Evolutionary conservation across 2,329 filamentous ascomycete genomes (phyloP).

Genomic region (Hirsutella rhossiliensis): DNA sequence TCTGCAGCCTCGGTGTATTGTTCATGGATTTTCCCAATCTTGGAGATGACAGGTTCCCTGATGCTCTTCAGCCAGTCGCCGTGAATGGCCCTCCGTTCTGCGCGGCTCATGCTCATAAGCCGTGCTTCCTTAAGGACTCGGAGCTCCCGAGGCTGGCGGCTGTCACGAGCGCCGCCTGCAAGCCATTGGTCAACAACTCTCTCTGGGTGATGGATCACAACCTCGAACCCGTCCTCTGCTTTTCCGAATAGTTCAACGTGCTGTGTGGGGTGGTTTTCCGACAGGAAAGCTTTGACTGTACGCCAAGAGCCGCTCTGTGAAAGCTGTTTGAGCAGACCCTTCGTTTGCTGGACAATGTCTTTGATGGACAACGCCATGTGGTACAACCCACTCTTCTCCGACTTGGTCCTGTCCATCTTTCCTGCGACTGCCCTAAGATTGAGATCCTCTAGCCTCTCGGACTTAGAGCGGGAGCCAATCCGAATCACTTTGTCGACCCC

Average conservation of each 20-base stretch:
- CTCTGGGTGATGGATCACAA: background rate
- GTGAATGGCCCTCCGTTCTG: conserved; percentile 3
- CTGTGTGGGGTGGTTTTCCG: background rate
- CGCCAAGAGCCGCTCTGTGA: background rate
- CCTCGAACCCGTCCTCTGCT: background rate
- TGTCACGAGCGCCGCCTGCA: background rate
- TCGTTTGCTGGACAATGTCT: background rate
- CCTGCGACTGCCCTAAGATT: conserved; percentile 32
- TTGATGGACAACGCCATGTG: background rate
- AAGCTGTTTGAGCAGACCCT: background rate
- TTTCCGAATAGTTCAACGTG: conserved; percentile 1
- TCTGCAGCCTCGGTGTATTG: conserved; percentile 2
- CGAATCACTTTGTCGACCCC: conserved; percentile 42
- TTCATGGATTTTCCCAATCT: background rate
- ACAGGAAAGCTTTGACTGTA: background rate
- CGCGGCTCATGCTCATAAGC: conserved; percentile 2
- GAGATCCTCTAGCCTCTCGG: conserved; percentile 32
- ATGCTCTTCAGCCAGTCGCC: conserved; percentile 4
- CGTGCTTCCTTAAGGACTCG: background rate
- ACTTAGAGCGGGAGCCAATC: conserved; percentile 47
- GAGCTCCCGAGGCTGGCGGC: background rate
- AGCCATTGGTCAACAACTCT: conserved; percentile 1
- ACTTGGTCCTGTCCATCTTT: conserved; percentile 21
- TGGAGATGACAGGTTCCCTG: conserved; percentile 5
- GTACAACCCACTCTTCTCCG: conserved; percentile 21